phyloP scores from a whole-genome alignment of 805 yeast genomes.

The Isabelozyma pseudorhagii region DNA sequence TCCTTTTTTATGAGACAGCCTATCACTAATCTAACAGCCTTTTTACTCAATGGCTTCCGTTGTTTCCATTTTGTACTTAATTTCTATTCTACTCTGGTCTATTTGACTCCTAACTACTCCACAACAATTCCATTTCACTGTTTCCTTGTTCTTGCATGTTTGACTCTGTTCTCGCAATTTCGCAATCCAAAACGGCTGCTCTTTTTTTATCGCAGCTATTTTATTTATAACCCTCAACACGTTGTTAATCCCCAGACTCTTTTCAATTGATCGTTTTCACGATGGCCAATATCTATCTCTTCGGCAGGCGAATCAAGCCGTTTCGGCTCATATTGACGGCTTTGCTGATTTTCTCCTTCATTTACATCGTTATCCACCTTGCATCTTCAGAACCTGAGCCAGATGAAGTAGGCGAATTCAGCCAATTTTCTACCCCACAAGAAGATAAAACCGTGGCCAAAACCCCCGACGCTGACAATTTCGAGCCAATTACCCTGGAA shows the following conservation, averaged over 20 bases:
- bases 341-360: neutral
- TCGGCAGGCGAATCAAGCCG: neutral
- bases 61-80: neutral
- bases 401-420: conserved; percentile 4
- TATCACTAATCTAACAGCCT: too few relatives aligned
- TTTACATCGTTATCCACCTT: neutral
- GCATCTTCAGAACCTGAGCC: neutral
- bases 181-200: too few relatives aligned
- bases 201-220: too few relatives aligned
- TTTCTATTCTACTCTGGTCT: neutral
- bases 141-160: too few relatives aligned
- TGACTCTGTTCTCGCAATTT: too few relatives aligned
- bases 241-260: neutral
- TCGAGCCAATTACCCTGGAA: conserved; percentile 18
- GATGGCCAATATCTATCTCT: neutral
- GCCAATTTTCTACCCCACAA: conserved; percentile 11
- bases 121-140: too few relatives aligned
- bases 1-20: too few relatives aligned
- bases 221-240: neutral
- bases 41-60: neutral
- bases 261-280: neutral
- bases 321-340: neutral
- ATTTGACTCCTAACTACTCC: too few relatives aligned
- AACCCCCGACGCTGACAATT: conserved; percentile 66
- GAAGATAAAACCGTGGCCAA: conserved; percentile 15